phyloP scores from a whole-genome alignment of 305 asterid species.

The Nicotiana rustica region DNA sequence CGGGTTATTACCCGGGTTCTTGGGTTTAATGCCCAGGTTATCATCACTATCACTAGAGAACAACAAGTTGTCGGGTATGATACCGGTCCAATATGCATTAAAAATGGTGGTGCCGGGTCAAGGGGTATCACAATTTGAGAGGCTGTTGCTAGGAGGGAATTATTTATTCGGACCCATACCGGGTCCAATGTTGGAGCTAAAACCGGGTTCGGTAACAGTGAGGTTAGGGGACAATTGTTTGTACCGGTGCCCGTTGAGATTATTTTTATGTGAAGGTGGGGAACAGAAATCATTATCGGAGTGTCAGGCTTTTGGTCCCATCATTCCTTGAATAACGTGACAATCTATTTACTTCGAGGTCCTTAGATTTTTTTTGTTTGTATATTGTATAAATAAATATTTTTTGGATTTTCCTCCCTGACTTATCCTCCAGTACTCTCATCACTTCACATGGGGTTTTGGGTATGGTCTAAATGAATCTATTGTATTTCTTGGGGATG shows the following conservation, averaged over 20 bases:
- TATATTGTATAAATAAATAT: neutral
- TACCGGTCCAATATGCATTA: slow-evolving; percentile 60
- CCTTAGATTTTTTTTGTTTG: neutral
- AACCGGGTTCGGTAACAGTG: slow-evolving; percentile 72
- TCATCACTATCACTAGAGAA: slow-evolving; percentile 72
- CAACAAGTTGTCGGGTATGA: slow-evolving; percentile 67
- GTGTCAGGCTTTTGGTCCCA: slow-evolving; percentile 75
- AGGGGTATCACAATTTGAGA: slow-evolving; percentile 58
- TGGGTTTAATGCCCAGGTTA: slow-evolving; percentile 72
- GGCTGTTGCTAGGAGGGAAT: slow-evolving; percentile 85
- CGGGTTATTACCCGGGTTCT: slow-evolving; percentile 79
- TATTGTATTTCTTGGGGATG: neutral
- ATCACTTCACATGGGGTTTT: slow-evolving; percentile 1
- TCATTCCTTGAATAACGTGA: slow-evolving; percentile 58
- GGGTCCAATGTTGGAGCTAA: slow-evolving; percentile 63
- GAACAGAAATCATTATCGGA: slow-evolving; percentile 67
- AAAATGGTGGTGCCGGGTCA: slow-evolving; percentile 54
- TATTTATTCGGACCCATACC: slow-evolving; percentile 82
- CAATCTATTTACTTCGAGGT: neutral
- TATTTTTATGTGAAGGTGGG: slow-evolving; percentile 85
- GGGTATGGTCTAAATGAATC: neutral
- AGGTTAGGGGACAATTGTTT: slow-evolving; percentile 82
- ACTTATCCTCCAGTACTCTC: neutral
- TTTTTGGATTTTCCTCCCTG: neutral
- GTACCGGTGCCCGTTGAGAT: slow-evolving; percentile 78